These are phyloP conservation scores for Hortiboletus campestris DNA, from an alignment of 768 basidiomycete genomes.

Conservation along the genomic window DNA sequence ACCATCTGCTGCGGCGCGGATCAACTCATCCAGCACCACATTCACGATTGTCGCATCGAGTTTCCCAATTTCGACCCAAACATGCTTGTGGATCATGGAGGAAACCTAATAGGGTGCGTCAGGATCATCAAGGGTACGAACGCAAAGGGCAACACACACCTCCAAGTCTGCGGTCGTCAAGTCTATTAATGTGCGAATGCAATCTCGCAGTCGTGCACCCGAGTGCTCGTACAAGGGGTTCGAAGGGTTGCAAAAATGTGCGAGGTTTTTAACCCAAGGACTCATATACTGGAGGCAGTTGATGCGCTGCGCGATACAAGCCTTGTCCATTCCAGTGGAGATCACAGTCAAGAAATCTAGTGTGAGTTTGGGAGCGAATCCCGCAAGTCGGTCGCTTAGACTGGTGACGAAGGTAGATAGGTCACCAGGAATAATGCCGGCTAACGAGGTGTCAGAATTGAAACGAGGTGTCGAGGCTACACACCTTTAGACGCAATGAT, in stretches of 20 bases:
- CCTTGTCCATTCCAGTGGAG: constrained; percentile 56
- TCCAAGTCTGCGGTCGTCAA: constrained; percentile 70
- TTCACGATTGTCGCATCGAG: constrained; percentile 68
- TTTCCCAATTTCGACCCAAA: constrained; percentile 77
- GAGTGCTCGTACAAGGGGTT: constrained; percentile 67
- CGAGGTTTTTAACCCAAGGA: constrained; percentile 86
- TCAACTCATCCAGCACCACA: constrained; percentile 73
- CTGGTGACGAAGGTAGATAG: constrained; percentile 57
- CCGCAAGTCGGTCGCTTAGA: constrained; percentile 70
- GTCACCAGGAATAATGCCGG: constrained; percentile 69
- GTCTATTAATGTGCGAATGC: constrained; percentile 75
- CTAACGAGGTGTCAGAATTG: constrained; percentile 34
- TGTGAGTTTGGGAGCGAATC: constrained; percentile 77
- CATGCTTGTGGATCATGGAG: constrained; percentile 61
- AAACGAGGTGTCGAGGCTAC: background rate
- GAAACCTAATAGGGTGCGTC: constrained; percentile 48
- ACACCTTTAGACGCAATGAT: constrained; percentile 69
- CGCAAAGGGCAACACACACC: constrained; percentile 43
- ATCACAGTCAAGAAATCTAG: constrained; percentile 90
- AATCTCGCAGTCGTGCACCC: constrained; percentile 74
- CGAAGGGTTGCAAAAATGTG: constrained; percentile 66
- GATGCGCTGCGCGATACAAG: constrained; percentile 52
- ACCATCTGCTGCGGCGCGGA: constrained; percentile 80
- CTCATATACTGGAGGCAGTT: constrained; percentile 78
- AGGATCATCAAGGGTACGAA: background rate